Evolutionary conservation across 179 eudicot species (phyloP), one percentile per base, ranked within the genome.

Genomic region (Pouteria campechiana): DNA sequence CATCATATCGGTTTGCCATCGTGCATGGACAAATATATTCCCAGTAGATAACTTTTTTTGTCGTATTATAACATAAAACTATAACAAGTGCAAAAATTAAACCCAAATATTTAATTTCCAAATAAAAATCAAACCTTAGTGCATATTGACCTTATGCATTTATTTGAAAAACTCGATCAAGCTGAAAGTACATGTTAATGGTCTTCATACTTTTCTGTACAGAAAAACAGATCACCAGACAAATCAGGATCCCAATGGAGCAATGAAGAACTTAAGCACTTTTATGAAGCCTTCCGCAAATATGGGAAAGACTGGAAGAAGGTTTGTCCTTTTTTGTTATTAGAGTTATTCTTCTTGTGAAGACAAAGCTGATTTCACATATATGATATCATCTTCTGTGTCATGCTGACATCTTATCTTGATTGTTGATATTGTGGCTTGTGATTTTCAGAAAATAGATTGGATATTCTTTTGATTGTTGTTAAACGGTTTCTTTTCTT

Each of bases 251-350:
- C 85, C 50, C 87, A 70, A 41, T 92, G 99, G 99, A 77, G 70
- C 67, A 68, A 73, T 61, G 85, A 78, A 63, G 99, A 92, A 72
- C 81, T 92, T 51, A 81, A 70, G 46, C 75, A 77, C 39, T 92
- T 92, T 59, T 92, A 92, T 63, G 92, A 87, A 58, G 90, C 88
- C 13, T 92, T 82, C 54, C 96, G 99, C 44, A 87, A 79, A 62
- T 61, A 82, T 63, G 94, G 96, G 48, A 92, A 80, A 59, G 99
- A 92, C 32, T 92, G 99, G 99, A 82, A 83, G 53, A 92, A 92
- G 92, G 99, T 81, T 36, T 17, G 61, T 39, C 48, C 15, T 13
- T 25, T 30, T 43, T 20, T 45, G 15, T 25, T 20, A 9, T 50
- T 3, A 18, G 40, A 9, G 24, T 10, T n/a, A 31, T 29, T 24